Percentiles rank a stretch among this genome's conserved stretches.
Evolutionary conservation across 1,139 yeast genomes (phyloP).

Genomic region (Blastobotrys apis): DNA sequence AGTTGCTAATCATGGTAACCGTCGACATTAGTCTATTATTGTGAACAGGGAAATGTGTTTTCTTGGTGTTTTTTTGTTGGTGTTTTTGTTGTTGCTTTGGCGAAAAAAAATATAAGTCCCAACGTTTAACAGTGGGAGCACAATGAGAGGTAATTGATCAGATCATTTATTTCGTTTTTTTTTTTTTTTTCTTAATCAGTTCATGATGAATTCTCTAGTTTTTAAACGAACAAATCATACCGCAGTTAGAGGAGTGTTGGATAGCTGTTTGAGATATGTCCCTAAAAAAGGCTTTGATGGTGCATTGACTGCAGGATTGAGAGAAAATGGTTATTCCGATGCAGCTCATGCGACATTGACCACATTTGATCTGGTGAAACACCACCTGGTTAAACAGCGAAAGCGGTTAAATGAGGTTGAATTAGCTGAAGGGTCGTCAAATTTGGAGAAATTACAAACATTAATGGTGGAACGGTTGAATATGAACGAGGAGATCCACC

Average conservation of each 20-base stretch:
- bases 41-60: too few relatives aligned
- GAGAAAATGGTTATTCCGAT: constrained; percentile 60
- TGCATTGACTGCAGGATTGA: constrained; percentile 59
- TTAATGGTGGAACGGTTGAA: constrained; percentile 58
- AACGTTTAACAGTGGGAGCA: too few relatives aligned
- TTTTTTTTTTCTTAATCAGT: too few relatives aligned
- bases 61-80: too few relatives aligned
- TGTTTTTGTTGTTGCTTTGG: too few relatives aligned
- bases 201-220: too few relatives aligned
- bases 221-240: constrained; percentile 3
- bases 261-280: constrained; percentile 49
- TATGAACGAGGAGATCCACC: constrained; percentile 44
- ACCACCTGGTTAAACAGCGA: constrained; percentile 51
- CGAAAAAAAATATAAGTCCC: too few relatives aligned
- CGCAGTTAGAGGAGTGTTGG: constrained; percentile 24
- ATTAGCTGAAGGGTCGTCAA: constrained; percentile 26
- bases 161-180: too few relatives aligned
- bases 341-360: constrained; percentile 57
- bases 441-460: constrained; percentile 21
- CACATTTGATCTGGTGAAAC: constrained; percentile 61
- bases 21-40: too few relatives aligned
- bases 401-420: constrained; percentile 27
- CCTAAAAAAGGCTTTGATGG: constrained; percentile 67
- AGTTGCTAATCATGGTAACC: too few relatives aligned
- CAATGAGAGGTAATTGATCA: too few relatives aligned